Percentiles rank a stretch among this genome's conserved stretches.
phyloP scores from a whole-genome alignment of 495 filamentous ascomycete genomes.

The Penicillium crystallinum region DNA sequence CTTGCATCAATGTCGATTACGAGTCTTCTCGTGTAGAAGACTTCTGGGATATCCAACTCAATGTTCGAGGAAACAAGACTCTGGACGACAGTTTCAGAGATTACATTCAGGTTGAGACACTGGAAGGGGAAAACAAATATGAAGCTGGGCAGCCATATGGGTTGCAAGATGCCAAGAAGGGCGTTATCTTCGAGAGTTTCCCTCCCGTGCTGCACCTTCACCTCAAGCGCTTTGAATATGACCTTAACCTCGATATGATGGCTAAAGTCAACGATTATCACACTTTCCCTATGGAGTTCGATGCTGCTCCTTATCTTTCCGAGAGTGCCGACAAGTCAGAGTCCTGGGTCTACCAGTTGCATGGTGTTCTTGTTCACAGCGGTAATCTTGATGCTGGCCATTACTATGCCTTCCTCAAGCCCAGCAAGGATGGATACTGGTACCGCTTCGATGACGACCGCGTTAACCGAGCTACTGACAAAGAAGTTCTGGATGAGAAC shows the following conservation, averaged over 20 bases:
- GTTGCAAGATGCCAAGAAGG: slow-evolving; percentile 94
- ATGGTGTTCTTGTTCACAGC: slow-evolving; percentile 94
- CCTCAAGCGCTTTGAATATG: slow-evolving; percentile 97
- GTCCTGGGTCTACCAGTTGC: slow-evolving; percentile 83
- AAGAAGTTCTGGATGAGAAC: slow-evolving; percentile 93
- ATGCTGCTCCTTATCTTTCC: slow-evolving; percentile 83
- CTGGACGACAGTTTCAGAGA: slow-evolving; percentile 92
- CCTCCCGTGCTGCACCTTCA: slow-evolving; percentile 93
- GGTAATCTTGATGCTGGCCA: slow-evolving; percentile 97
- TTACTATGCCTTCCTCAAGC: slow-evolving; percentile 97
- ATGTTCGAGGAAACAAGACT: slow-evolving; percentile 88
- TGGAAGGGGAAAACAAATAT: slow-evolving; percentile 98
- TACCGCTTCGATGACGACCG: slow-evolving; percentile 97
- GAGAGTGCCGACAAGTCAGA: slow-evolving; percentile 83
- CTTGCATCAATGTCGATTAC: slow-evolving; percentile 96
- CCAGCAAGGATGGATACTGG: slow-evolving; percentile 85
- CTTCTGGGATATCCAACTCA: slow-evolving; percentile 98
- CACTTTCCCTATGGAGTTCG: slow-evolving; percentile 91
- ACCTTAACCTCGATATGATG: slow-evolving; percentile 92
- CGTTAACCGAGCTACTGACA: slow-evolving; percentile 85
- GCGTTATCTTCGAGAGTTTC: slow-evolving; percentile 94
- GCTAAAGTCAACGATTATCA: slow-evolving; percentile 99
- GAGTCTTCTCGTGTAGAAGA: slow-evolving; percentile 92
- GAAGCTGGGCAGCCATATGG: slow-evolving; percentile 82
- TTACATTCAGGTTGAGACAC: slow-evolving; percentile 91